These are phyloP conservation scores for Metschnikowia hibisci DNA, from an alignment of 805 yeast genomes.

Conservation along the genomic window DNA sequence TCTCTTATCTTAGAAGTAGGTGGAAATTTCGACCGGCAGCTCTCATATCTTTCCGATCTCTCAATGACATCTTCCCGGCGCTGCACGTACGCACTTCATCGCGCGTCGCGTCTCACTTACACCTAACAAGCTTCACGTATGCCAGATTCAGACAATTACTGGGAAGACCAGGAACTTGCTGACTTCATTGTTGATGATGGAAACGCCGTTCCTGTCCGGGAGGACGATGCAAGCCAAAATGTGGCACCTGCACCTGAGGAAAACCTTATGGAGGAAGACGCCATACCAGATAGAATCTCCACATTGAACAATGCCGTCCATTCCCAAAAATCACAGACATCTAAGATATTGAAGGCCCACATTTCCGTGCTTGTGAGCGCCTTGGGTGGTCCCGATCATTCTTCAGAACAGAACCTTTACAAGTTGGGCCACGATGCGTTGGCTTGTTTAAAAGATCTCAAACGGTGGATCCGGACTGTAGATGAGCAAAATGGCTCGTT, in stretches of 20 bases:
- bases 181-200: conserved; percentile 35
- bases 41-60: too few relatives aligned
- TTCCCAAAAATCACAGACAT: conserved; percentile 34
- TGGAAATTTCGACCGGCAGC: too few relatives aligned
- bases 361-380: conserved; percentile 82
- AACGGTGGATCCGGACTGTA: conserved; percentile 80
- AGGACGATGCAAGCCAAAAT: background rate
- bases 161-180: conserved; percentile 28
- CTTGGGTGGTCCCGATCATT: conserved; percentile 82
- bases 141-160: conserved; percentile 4
- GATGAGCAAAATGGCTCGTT: conserved; percentile 68
- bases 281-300: conserved; percentile 9
- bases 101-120: conserved; percentile 7
- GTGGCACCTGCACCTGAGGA: conserved; percentile 1
- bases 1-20: too few relatives aligned
- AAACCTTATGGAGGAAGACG: conserved; percentile 16
- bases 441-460: conserved; percentile 82
- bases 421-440: conserved; percentile 83
- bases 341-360: conserved; percentile 57
- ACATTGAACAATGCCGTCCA: conserved; percentile 22
- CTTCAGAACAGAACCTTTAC: conserved; percentile 55
- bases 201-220: background rate
- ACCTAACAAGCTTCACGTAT: background rate
- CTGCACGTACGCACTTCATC: too few relatives aligned
- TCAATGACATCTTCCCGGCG: too few relatives aligned